Evolutionary conservation across 2,329 filamentous ascomycete species (phyloP).

Genomic region (Nothophaeocryptopus gaeumannii): DNA sequence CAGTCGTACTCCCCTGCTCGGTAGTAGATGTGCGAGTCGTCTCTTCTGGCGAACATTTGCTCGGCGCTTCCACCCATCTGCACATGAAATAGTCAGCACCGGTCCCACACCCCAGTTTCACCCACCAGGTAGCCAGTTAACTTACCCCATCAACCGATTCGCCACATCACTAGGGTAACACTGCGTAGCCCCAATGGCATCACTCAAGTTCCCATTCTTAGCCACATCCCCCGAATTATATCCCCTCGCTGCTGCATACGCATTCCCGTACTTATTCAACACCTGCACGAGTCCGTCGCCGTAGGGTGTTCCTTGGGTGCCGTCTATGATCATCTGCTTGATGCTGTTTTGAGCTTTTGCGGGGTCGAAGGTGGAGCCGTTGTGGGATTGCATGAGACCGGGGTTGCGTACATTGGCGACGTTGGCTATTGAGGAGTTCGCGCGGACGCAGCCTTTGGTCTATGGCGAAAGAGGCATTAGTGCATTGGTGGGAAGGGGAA

Average conservation of each 20-base stretch:
- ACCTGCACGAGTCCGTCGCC: conserved; percentile 45
- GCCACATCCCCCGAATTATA: conserved; percentile 37
- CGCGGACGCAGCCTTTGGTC: conserved; percentile 45
- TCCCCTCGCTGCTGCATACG: conserved; percentile 46
- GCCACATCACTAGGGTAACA: conserved; percentile 55
- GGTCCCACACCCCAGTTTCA: too few relatives aligned
- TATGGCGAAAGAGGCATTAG: too few relatives aligned
- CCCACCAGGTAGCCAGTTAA: too few relatives aligned
- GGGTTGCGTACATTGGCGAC: conserved; percentile 43
- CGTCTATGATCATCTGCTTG: conserved; percentile 42
- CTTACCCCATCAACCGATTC: conserved; percentile 43
- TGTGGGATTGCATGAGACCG: conserved; percentile 48
- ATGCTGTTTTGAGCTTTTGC: conserved; percentile 26
- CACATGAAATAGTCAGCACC: too few relatives aligned
- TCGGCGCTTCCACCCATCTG: conserved; percentile 32
- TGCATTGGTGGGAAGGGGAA: too few relatives aligned
- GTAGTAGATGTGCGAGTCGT: too few relatives aligned
- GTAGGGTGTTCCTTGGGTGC: conserved; percentile 41
- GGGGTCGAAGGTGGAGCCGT: conserved; percentile 33
- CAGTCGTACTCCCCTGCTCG: too few relatives aligned
- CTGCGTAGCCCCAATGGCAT: conserved; percentile 47
- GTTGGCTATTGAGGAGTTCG: conserved; percentile 33
- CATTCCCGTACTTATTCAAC: conserved; percentile 33
- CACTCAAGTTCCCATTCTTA: conserved; percentile 18
- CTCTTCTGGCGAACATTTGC: not conserved